These are phyloP conservation scores for Agroathelia rolfsii DNA, from an alignment of 1,284 basidiomycete genomes.

Conservation along the genomic window DNA sequence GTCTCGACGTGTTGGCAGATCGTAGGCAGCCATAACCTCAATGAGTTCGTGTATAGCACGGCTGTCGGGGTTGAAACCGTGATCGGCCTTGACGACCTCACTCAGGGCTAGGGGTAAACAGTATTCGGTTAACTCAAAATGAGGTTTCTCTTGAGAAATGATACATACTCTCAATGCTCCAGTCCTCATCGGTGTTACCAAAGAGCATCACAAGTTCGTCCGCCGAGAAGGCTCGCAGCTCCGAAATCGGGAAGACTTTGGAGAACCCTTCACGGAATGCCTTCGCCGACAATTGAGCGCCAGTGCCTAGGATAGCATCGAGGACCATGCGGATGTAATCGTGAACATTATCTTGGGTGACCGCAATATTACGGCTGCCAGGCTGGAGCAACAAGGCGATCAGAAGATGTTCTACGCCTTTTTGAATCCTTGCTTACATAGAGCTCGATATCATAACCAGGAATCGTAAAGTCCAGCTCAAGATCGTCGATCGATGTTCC, in stretches of 20 bases:
- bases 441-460: conserved; percentile 90
- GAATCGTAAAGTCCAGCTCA: conserved; percentile 90
- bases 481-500: conserved; percentile 76
- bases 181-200: conserved; percentile 92
- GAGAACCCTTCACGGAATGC: conserved; percentile 89
- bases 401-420: conserved; percentile 3
- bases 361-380: conserved; percentile 68
- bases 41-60: conserved; percentile 82
- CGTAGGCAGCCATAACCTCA: conserved; percentile 80
- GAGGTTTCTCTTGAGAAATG: not conserved
- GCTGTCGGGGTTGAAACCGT: conserved; percentile 95
- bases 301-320: conserved; percentile 74
- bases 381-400: conserved; percentile 31
- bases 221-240: conserved; percentile 86
- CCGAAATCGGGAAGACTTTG: conserved; percentile 86
- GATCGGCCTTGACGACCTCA: conserved; percentile 92
- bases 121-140: conserved; percentile 8
- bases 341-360: conserved; percentile 79
- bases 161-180: conserved; percentile 77
- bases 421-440: conserved; percentile 43
- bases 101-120: conserved; percentile 54
- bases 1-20: conserved; percentile 64
- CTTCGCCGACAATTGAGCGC: conserved; percentile 65
- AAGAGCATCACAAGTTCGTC: conserved; percentile 92
- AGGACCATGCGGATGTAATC: conserved; percentile 81